phyloP scores from a whole-genome alignment of 1,139 yeast species.

The Pichia sp. region DNA sequence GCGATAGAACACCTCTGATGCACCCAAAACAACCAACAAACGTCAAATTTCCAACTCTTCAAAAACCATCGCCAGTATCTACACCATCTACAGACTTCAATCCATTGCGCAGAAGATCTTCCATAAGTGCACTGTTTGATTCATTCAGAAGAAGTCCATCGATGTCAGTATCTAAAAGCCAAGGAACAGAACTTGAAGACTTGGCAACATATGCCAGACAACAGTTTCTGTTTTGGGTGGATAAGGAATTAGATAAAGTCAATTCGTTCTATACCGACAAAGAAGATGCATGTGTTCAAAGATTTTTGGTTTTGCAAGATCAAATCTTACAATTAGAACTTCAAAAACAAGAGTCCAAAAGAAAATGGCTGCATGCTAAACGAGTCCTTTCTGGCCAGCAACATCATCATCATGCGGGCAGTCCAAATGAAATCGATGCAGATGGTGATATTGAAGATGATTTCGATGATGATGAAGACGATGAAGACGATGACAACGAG shows the following conservation, averaged over 20 bases:
- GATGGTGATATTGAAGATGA: conserved; percentile 12
- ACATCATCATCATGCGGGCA: not conserved
- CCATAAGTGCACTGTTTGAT: conserved; percentile 18
- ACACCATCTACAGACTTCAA: not conserved
- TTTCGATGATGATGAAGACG: conserved; percentile 10
- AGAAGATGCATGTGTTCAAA: conserved; percentile 59
- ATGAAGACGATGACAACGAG: conserved; percentile 15
- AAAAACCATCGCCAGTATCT: not conserved
- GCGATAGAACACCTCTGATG: conserved; percentile 34
- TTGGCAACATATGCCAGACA: conserved; percentile 35
- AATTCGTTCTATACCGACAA: conserved; percentile 57
- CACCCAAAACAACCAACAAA: not conserved
- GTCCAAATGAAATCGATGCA: conserved; percentile 3
- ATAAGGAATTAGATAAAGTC: conserved; percentile 55
- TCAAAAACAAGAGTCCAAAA: conserved; percentile 39
- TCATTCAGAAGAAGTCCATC: conserved; percentile 17
- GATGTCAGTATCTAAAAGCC: not conserved
- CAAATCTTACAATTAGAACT: conserved; percentile 64
- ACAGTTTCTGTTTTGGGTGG: conserved; percentile 62
- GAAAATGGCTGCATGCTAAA: conserved; percentile 19
- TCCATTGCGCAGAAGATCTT: conserved; percentile 8
- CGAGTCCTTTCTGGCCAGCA: conserved; percentile 1
- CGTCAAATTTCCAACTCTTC: not conserved
- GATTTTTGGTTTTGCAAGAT: conserved; percentile 62
- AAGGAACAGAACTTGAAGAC: conserved; percentile 24